These are phyloP conservation scores for Rubia tinctorum DNA, from an alignment of 305 asterid species.

Conservation along the genomic window DNA sequence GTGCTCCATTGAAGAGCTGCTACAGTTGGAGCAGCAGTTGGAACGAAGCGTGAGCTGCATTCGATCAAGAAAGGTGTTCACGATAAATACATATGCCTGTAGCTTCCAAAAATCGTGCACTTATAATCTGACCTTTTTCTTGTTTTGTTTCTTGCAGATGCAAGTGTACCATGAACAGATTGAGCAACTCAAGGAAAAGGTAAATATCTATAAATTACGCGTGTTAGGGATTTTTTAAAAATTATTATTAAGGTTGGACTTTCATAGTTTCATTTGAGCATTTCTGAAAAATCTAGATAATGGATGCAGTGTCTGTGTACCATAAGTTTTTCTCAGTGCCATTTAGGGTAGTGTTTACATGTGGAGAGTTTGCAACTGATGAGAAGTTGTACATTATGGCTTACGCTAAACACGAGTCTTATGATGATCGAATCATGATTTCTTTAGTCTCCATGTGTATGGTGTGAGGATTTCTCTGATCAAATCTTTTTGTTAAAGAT, in stretches of 20 bases:
- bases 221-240: too few relatives aligned
- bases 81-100: background rate
- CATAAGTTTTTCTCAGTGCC: background rate
- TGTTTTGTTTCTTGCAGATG: slow-evolving; percentile 38
- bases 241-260: background rate
- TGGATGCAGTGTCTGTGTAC: background rate
- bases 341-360: background rate
- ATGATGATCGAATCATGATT: too few relatives aligned
- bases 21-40: slow-evolving; percentile 67
- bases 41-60: slow-evolving; percentile 60
- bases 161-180: slow-evolving; percentile 76
- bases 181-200: slow-evolving; percentile 74
- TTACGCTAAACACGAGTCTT: too few relatives aligned
- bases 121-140: slow-evolving; percentile 3
- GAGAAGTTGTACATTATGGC: background rate
- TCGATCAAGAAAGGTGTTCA: slow-evolving; percentile 61
- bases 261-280: too few relatives aligned
- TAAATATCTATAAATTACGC: slow-evolving; percentile 12
- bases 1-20: slow-evolving; percentile 71
- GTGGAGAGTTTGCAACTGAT: background rate
- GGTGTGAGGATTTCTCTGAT: background rate
- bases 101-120: background rate
- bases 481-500: too few relatives aligned
- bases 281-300: background rate
- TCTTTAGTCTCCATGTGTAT: too few relatives aligned